Conservation (phyloP, 805 yeast species). For the Jamesozyma rosinii region DNA sequence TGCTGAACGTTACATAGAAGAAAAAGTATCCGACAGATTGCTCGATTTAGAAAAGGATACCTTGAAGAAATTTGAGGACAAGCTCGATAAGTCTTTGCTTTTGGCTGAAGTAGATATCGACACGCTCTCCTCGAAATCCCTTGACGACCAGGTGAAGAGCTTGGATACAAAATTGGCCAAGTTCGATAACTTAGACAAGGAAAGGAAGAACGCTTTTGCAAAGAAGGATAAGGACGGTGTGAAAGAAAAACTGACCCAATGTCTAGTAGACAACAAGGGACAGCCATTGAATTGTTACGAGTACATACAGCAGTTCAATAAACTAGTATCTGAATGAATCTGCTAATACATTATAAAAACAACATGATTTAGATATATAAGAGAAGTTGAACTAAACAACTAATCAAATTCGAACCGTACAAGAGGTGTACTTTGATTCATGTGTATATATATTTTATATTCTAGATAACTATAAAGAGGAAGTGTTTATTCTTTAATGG, state of each 20-base stretch:
- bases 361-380: too few species aligned
- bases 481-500: not conserved
- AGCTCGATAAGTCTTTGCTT: constrained; percentile 36
- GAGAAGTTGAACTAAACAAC: not conserved
- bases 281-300: constrained; percentile 76
- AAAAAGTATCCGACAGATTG: constrained; percentile 51
- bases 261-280: constrained; percentile 52
- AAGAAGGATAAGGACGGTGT: constrained; percentile 35
- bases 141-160: constrained; percentile 37
- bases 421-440: not conserved
- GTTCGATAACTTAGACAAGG: constrained; percentile 30
- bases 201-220: constrained; percentile 9
- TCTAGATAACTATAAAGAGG: not conserved
- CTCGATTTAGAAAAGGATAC: constrained; percentile 46
- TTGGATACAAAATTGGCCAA: constrained; percentile 32
- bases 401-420: not conserved
- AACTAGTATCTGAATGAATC: constrained; percentile 37
- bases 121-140: constrained; percentile 26
- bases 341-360: too few species aligned
- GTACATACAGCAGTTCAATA: constrained; percentile 61
- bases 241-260: constrained; percentile 40
- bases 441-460: not conserved
- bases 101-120: constrained; percentile 27
- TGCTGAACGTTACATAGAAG: constrained; percentile 57
- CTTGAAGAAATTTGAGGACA: constrained; percentile 41